Evolutionary conservation across 768 basidiomycete genomes (phyloP), one percentile per base, ranked within the genome.

Genomic region (Hirschioporus abietinus): DNA sequence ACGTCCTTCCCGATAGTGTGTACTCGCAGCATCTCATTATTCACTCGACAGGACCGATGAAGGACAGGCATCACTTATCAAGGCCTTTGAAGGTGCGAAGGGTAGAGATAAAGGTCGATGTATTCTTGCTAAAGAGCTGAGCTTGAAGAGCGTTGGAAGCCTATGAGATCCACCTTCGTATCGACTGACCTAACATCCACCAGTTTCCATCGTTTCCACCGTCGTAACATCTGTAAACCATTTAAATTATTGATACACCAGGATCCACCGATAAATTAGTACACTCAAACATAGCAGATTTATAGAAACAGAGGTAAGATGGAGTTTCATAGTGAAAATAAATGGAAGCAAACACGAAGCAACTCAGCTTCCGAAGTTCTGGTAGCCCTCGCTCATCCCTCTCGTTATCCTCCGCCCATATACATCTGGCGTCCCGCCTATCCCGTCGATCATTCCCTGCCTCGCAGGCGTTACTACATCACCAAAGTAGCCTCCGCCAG

Each of bases 101-200:
- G 90, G 88, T 1, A 79, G 82, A 61, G 95, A 96, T 71, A 91
- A 90, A 75, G 92, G 88, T 66, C 83, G 92, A 59, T 88, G 83
- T 72, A 78, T 80, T 7, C 82, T 96, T 1, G 78, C 91, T 64
- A 90, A 84, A 72, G 93, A 96, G 72, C 76, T 95, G 57, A 82
- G 86, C 63, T 81, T 97, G 61, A 82, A 79, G 65, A 93, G 89
- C 68, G 82, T 96, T 7, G 84, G 80, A 66, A 84, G 77, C 65
- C 76, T 97, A 57, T 96, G 74, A 84, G 26, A 26, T 35, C 24
- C n/a, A 52, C 25, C 12, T 52, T 52, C 42, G 8, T 30, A 30
- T 30, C 8, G 30, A 3, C 30, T 8, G 30, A 5, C 42, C 42
- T 36, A 7, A 15, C 35, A 52, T 52, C 42, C 42, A 52, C 15